A percentile compares a stretch with the other conserved stretches of the same genome.
Evolutionary conservation across 2,329 filamentous ascomycete species (phyloP).

Genomic region (Biscogniauxia marginata): DNA sequence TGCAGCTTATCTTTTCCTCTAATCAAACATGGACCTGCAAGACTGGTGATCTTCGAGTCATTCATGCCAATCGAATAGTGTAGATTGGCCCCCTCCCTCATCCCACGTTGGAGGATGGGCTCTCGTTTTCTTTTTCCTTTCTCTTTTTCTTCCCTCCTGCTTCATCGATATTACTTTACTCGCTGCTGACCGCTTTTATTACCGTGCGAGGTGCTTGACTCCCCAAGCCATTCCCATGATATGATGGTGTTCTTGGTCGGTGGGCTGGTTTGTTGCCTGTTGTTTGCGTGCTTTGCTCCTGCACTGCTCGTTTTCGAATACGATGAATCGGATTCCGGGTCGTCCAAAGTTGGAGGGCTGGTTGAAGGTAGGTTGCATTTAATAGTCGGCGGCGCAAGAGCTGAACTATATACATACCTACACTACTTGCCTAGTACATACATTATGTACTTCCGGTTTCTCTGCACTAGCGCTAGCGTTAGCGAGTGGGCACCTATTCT

Average conservation of each 20-base stretch:
- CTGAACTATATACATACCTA: background rate
- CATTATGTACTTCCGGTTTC: background rate
- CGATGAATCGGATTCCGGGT: too few species aligned
- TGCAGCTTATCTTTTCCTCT: background rate
- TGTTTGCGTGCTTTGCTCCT: too few species aligned
- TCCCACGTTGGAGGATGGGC: slow-evolving; percentile 3
- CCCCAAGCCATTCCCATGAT: too few species aligned
- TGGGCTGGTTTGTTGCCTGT: too few species aligned
- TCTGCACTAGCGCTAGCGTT: background rate
- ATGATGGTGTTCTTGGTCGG: too few species aligned
- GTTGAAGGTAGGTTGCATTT: too few species aligned
- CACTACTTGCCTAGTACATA: background rate
- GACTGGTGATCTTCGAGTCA: background rate
- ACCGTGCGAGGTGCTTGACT: background rate
- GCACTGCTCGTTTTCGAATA: too few species aligned
- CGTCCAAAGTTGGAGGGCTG: too few species aligned
- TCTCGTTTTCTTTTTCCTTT: background rate
- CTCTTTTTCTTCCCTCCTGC: background rate
- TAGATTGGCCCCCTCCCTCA: background rate
- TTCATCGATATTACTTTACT: background rate
- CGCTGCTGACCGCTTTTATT: background rate
- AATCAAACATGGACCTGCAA: background rate
- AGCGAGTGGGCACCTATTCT: background rate
- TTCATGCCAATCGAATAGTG: background rate
- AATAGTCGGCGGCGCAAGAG: too few species aligned